These are phyloP conservation scores for Mycena floridula DNA, from an alignment of 768 basidiomycete genomes.

Conservation along the genomic window DNA sequence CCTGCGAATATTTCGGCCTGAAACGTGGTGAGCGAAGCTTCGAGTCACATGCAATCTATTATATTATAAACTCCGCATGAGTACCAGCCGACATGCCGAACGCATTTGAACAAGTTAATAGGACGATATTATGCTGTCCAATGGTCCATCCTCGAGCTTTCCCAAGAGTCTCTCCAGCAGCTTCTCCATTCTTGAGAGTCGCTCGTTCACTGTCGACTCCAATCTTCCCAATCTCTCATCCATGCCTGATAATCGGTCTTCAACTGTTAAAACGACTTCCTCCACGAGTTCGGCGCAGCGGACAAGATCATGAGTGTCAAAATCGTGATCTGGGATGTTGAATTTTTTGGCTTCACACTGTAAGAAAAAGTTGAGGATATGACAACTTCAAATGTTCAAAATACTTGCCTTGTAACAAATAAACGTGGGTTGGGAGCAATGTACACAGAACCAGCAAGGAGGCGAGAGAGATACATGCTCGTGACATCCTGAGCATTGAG, in stretches of 20 bases:
- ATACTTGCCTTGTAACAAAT: background rate
- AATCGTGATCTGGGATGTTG: conserved; percentile 8
- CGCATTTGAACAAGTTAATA: too few relatives aligned
- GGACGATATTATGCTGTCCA: too few relatives aligned
- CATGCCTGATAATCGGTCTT: conserved; percentile 12
- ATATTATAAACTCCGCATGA: too few relatives aligned
- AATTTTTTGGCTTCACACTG: conserved; percentile 13
- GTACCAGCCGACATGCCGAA: too few relatives aligned
- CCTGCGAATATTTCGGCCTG: too few relatives aligned
- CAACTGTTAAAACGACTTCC: conserved; percentile 10
- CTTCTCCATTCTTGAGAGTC: conserved; percentile 12
- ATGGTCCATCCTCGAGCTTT: too few relatives aligned
- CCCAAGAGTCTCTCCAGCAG: conserved; percentile 11
- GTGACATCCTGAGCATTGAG: conserved; percentile 14
- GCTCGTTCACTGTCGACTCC: conserved; percentile 10
- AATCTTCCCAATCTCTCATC: conserved; percentile 12
- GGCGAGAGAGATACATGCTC: conserved; percentile 9
- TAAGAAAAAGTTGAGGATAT: conserved; percentile 6
- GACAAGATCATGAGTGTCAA: conserved; percentile 15
- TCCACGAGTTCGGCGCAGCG: conserved; percentile 9
- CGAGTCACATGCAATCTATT: too few relatives aligned
- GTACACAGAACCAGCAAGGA: conserved; percentile 26
- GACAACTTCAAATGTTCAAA: background rate
- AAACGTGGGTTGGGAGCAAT: conserved; percentile 18
- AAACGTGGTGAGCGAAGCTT: too few relatives aligned